Evolutionary conservation across 2,329 filamentous ascomycete genomes (phyloP).

Genomic region (Alternaria postmessia): DNA sequence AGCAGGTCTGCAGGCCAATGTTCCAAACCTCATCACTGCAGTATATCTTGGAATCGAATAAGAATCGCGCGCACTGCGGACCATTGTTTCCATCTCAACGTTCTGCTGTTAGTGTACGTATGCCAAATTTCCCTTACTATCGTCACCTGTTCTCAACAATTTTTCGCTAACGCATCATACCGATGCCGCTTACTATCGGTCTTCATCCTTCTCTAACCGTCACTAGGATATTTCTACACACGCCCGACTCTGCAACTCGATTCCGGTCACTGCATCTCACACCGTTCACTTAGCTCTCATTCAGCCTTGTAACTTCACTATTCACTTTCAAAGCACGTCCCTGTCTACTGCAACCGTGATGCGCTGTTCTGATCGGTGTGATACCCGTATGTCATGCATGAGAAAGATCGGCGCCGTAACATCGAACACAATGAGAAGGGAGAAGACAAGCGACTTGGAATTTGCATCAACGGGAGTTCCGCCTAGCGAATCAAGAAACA

Average conservation of each 20-base stretch:
- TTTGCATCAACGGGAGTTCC: not conserved
- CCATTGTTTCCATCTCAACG: not conserved
- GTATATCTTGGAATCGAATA: not conserved
- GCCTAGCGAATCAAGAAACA: not conserved
- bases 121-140: too few species aligned
- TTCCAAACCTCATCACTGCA: not conserved
- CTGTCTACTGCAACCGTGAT: not conserved
- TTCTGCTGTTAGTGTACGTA: not conserved
- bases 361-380: constrained; percentile 1
- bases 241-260: not conserved
- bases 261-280: not conserved
- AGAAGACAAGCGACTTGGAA: not conserved
- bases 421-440: not conserved
- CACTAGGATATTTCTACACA: not conserved
- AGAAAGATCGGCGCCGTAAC: not conserved
- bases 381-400: constrained; percentile 1
- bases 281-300: constrained; percentile 1
- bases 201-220: not conserved
- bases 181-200: constrained; percentile 10
- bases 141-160: not conserved
- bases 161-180: not conserved
- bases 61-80: not conserved
- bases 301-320: not conserved
- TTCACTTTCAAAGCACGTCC: not conserved
- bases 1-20: not conserved